These are phyloP conservation scores for Thermochaetoides thermophila DNA, from an alignment of 495 filamentous ascomycete species.

Conservation along the genomic window DNA sequence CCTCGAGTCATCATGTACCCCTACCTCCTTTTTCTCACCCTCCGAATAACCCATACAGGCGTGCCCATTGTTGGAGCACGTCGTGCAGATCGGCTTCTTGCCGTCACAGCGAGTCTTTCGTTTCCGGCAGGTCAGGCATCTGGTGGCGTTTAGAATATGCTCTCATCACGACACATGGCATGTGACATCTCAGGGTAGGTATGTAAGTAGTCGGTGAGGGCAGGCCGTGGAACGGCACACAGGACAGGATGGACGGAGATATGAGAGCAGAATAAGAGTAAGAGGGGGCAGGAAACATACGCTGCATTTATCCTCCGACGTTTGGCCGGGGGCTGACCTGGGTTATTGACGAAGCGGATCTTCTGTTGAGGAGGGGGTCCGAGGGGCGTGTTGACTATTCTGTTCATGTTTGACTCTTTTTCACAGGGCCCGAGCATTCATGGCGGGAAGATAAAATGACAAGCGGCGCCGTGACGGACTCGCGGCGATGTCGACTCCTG, in stretches of 20 bases:
- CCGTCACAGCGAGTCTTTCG: constrained; percentile 75
- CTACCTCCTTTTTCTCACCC: constrained; percentile 25
- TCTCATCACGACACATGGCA: not conserved
- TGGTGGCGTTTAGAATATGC: constrained; percentile 18
- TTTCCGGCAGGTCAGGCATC: constrained; percentile 66
- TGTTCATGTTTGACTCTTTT: constrained; percentile 23
- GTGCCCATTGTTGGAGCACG: constrained; percentile 61
- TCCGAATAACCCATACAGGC: constrained; percentile 54
- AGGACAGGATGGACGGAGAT: constrained; percentile 2
- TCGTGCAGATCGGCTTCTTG: constrained; percentile 59
- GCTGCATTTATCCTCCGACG: constrained; percentile 68
- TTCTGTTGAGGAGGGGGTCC: constrained; percentile 36
- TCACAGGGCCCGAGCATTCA: constrained; percentile 21
- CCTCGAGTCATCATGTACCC: constrained; percentile 3
- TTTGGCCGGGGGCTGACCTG: constrained; percentile 69
- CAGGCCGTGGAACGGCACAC: not conserved
- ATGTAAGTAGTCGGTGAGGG: not conserved
- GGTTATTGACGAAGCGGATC: constrained; percentile 69
- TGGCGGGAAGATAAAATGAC: constrained; percentile 11
- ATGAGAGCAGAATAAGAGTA: constrained; percentile 8
- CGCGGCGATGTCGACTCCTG: constrained; percentile 3
- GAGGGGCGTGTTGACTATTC: constrained; percentile 26
- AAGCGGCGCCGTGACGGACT: constrained; percentile 3
- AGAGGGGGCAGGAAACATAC: constrained; percentile 31
- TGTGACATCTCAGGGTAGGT: not conserved